Conservation (phyloP, 2,329 filamentous ascomycete species). For the Aspergillus sp. region DNA sequence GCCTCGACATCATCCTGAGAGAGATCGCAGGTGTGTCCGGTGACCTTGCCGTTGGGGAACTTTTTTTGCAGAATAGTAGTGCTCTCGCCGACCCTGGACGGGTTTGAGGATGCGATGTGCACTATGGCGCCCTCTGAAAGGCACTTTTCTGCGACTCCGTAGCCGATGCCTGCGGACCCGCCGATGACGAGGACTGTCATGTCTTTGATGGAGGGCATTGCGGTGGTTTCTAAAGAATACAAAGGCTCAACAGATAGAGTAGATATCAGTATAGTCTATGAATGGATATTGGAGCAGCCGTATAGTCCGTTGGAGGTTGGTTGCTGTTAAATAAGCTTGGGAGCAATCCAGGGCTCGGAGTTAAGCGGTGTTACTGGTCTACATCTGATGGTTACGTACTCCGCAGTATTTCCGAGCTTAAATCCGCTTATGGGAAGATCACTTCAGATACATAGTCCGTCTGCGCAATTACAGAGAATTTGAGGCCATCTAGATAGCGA, state of each 20-base stretch:
- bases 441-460: too few relatives aligned
- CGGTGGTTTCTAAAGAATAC: not conserved
- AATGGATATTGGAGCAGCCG: too few relatives aligned
- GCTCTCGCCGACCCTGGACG: constrained; percentile 48
- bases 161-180: constrained; percentile 64
- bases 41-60: constrained; percentile 12
- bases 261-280: too few relatives aligned
- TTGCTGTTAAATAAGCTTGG: too few relatives aligned
- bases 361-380: too few relatives aligned
- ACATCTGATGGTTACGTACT: too few relatives aligned
- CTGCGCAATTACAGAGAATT: too few relatives aligned
- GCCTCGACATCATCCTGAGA: constrained; percentile 46
- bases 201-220: constrained; percentile 23
- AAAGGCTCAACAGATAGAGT: not conserved
- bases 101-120: constrained; percentile 59
- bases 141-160: constrained; percentile 57
- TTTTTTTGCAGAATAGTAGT: constrained; percentile 46
- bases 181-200: constrained; percentile 57
- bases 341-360: too few relatives aligned
- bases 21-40: constrained; percentile 49
- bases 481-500: too few relatives aligned
- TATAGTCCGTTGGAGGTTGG: too few relatives aligned
- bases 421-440: too few relatives aligned
- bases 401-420: too few relatives aligned
- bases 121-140: constrained; percentile 58